phyloP scores from a whole-genome alignment of 2,329 filamentous ascomycete genomes.

The Sporothrix brunneoviolacea region DNA sequence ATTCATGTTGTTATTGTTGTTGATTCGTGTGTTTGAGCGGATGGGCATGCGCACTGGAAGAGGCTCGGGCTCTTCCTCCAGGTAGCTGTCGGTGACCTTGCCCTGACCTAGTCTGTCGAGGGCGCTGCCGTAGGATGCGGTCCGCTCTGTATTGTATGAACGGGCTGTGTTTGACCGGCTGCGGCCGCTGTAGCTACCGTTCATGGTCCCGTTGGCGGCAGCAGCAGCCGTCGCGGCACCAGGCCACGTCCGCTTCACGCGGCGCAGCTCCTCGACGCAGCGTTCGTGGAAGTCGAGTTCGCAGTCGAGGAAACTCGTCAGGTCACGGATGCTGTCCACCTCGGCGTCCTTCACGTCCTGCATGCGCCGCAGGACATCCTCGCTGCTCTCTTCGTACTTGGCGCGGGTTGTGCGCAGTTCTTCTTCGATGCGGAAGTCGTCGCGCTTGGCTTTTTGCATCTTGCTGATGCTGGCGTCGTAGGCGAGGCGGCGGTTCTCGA shows the following conservation, averaged over 20 bases:
- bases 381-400: constrained; percentile 92
- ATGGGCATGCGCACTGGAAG: constrained; percentile 37
- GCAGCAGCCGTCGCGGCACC: constrained; percentile 18
- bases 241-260: constrained; percentile 42
- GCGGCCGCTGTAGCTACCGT: constrained; percentile 23
- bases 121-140: constrained; percentile 29
- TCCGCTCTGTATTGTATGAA: constrained; percentile 30
- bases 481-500: constrained; percentile 79
- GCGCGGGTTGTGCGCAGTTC: constrained; percentile 85
- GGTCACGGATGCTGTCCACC: constrained; percentile 70
- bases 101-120: constrained; percentile 19
- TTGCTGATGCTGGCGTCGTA: constrained; percentile 87
- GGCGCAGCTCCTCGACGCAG: constrained; percentile 72
- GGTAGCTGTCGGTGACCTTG: constrained; percentile 29
- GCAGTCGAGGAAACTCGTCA: constrained; percentile 76
- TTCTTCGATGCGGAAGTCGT: constrained; percentile 89
- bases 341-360: constrained; percentile 93
- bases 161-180: constrained; percentile 44
- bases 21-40: constrained; percentile 30
- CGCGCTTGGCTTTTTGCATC: constrained; percentile 87
- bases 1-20: constrained; percentile 18
- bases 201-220: constrained; percentile 9
- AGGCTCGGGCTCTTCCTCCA: constrained; percentile 29
- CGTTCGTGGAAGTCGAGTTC: constrained; percentile 88
- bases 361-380: constrained; percentile 89